Evolutionary conservation across 352 stramenopile species (phyloP).

Genomic region (Pythium chondricola): DNA sequence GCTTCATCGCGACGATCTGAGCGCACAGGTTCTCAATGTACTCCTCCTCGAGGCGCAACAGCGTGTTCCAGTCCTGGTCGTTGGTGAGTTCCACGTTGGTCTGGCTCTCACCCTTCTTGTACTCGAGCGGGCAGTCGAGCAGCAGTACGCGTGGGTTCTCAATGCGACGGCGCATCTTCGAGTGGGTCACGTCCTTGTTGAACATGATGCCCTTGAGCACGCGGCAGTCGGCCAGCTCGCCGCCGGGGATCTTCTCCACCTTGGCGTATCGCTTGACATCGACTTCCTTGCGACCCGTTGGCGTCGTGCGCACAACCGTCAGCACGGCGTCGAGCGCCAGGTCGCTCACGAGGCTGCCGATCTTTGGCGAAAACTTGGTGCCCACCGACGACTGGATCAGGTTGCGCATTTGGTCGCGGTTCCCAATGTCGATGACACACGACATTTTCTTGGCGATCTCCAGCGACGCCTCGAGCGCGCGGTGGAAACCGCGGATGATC

Average conservation of each 20-base stretch:
- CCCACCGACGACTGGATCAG: conserved; percentile 96
- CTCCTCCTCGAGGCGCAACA: conserved; percentile 98
- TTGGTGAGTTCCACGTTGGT: conserved; percentile 99
- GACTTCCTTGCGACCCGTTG: conserved; percentile 91
- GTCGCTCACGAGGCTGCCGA: conserved; percentile 95
- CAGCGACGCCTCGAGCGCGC: conserved; percentile 80
- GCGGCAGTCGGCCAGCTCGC: conserved; percentile 91
- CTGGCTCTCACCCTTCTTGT: conserved; percentile 99
- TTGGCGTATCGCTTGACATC: conserved; percentile 99
- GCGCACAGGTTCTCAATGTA: conserved; percentile 99
- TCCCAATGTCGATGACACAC: conserved; percentile 91
- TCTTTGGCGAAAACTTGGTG: conserved; percentile 97
- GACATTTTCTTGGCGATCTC: conserved; percentile 92
- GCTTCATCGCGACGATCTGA: conserved; percentile 98
- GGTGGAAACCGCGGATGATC: conserved; percentile 95
- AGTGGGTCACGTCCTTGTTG: conserved; percentile 99
- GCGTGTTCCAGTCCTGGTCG: conserved; percentile 97
- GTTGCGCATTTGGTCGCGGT: conserved; percentile 93
- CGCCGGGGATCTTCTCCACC: conserved; percentile 99
- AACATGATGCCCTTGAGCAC: conserved; percentile 99
- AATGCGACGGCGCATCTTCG: conserved; percentile 98
- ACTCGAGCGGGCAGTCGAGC: conserved; percentile 98
- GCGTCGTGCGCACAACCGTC: conserved; percentile 88
- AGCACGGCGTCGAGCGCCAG: conserved; percentile 97
- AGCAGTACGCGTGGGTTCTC: conserved; percentile 98